A percentile compares a stretch with the other conserved stretches of the same genome.
Conservation (phyloP, 2,329 filamentous ascomycete species). For the Berkeleyomyces rouxiae region DNA sequence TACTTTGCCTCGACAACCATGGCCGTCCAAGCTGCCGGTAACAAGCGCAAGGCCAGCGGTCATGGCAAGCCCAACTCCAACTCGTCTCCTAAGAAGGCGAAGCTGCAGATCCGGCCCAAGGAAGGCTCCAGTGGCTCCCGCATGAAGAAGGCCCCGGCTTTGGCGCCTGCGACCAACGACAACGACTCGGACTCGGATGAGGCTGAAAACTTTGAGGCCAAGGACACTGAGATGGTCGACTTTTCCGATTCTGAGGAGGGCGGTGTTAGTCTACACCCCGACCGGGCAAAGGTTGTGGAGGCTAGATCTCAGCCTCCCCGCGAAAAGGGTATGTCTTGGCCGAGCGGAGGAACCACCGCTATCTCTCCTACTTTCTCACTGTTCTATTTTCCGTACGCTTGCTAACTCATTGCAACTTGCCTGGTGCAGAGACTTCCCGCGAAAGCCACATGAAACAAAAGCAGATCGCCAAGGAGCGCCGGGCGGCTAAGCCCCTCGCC, state of each 20-base stretch:
- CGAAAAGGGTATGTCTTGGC: constrained; percentile 10
- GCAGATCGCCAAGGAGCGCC: constrained; percentile 71
- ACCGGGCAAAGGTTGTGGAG: constrained; percentile 22
- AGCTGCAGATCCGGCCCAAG: constrained; percentile 24
- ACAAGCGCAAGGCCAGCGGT: constrained; percentile 40
- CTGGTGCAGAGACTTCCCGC: constrained; percentile 47
- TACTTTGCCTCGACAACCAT: constrained; percentile 6
- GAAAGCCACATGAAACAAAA: constrained; percentile 93
- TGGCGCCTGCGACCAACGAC: constrained; percentile 19
- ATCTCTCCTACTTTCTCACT: not conserved
- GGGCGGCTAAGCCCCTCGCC: constrained; percentile 80
- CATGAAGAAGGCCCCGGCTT: constrained; percentile 18
- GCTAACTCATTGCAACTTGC: constrained; percentile 3
- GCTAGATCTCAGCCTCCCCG: constrained; percentile 14
- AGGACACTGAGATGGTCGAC: constrained; percentile 27
- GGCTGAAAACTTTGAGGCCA: constrained; percentile 24
- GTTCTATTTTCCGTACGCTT: not conserved
- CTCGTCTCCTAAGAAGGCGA: constrained; percentile 35
- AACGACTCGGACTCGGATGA: constrained; percentile 24
- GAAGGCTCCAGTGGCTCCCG: constrained; percentile 15
- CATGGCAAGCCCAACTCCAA: constrained; percentile 27
- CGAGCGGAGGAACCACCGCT: not conserved
- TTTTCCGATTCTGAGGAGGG: constrained; percentile 37
- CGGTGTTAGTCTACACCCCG: constrained; percentile 29
- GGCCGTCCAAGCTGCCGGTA: constrained; percentile 27